A percentile compares a stretch with the other conserved stretches of the same genome.
phyloP scores from a whole-genome alignment of 129 eudicot species.

The Smallanthus sonchifolius region DNA sequence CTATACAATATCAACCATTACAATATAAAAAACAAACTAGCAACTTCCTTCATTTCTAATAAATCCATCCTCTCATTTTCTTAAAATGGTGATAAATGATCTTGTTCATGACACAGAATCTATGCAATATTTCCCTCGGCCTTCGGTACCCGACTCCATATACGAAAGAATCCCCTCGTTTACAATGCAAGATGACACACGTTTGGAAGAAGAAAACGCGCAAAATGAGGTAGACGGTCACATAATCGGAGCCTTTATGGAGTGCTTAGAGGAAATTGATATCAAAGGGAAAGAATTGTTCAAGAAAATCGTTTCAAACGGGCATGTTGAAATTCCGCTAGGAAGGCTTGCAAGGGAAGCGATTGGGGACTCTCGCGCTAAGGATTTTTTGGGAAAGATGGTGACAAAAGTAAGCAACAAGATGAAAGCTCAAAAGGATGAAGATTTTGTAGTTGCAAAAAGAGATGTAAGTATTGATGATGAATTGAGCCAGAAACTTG shows the following conservation, averaged over 20 bases:
- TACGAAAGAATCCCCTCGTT: conserved; percentile 1
- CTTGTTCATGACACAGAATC: background rate
- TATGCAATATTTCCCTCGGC: background rate
- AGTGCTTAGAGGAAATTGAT: conserved; percentile 31
- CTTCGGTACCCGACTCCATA: conserved; percentile 10
- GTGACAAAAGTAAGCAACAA: conserved; percentile 19
- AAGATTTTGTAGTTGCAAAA: background rate
- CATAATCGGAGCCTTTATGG: conserved; percentile 21
- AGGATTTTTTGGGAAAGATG: conserved; percentile 25
- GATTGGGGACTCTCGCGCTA: conserved; percentile 26
- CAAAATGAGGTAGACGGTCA: conserved; percentile 10
- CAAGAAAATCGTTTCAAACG: conserved; percentile 12
- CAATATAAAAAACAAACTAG: background rate
- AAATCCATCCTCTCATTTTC: background rate
- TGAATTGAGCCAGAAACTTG: conserved; percentile 26
- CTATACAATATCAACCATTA: background rate
- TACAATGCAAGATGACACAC: background rate
- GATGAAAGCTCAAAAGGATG: conserved; percentile 8
- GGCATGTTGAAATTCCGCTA: conserved; percentile 21
- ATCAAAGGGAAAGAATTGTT: conserved; percentile 24
- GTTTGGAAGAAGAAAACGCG: conserved; percentile 8
- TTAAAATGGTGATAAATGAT: conserved; percentile 2
- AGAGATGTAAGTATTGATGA: conserved; percentile 27
- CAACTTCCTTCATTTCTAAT: background rate
- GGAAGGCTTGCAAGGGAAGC: conserved; percentile 32